Evolutionary conservation across 768 basidiomycete species (phyloP), one percentile per base, ranked within the genome.

Genomic region (Coprinopsis sp.): DNA sequence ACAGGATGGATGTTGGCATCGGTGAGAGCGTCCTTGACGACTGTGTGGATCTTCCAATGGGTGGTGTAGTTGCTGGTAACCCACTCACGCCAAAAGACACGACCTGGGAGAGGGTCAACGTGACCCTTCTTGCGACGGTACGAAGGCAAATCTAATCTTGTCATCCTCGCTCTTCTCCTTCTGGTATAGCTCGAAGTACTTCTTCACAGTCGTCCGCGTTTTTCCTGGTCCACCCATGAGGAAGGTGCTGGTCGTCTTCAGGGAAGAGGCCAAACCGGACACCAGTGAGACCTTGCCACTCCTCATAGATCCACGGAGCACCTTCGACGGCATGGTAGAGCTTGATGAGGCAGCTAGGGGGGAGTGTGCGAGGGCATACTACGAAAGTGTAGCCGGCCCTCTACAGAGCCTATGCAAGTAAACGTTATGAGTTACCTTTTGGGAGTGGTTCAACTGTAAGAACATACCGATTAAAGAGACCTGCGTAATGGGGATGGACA

Each of bases 211-310:
- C 44, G 10, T 18, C 21, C 11, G 52, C 47, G 3, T 54, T 31
- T 1, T 33, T 21, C 2, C 44, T 46, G 14, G 52, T 51, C 51
- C 51, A 51, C 1, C 54, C 53, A 11, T 23, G 33, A n/a, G 58
- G 59, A 4, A 60, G 53, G 8, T 33, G 34, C 4, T 31, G n/a
- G 22, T 57, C 54, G 23, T 59, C 55, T 3, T 22, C 23, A 5
- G 55, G 54, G 37, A 63, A 63, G 8, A 63, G 49, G 14, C 59
- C 57, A 28, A 58, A 50, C 1, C 24, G 13, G 11, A 63, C 38
- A 2, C 58, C 55, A 8, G 61, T 61, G 3, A 50, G 36, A 2
- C 57, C 51, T 24, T 56, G 47, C 61, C 61, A 62, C 3, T 3
- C 11, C 1, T 44, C 23, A 44, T 40, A 59, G 1, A 22, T 11